phyloP scores from a whole-genome alignment of 139 green algal species.

The Trebouxia sp. region DNA sequence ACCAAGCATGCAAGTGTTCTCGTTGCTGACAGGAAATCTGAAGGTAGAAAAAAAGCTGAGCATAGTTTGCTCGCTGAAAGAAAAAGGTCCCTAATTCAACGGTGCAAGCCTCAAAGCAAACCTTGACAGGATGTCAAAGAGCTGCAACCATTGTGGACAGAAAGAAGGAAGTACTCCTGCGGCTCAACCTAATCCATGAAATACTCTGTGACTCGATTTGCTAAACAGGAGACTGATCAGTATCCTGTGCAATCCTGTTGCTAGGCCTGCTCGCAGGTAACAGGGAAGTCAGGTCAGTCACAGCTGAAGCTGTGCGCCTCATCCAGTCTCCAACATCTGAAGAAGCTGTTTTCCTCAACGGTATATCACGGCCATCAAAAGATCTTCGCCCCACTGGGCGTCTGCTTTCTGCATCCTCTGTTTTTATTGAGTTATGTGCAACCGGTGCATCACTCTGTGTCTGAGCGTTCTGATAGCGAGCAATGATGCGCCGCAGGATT shows the following conservation, averaged over 20 bases:
- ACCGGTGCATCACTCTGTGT: background rate
- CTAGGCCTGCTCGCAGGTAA: background rate
- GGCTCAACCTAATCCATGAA: no score
- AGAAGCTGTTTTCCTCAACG: background rate
- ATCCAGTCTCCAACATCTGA: background rate
- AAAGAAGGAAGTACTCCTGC: no score
- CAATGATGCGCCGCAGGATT: background rate
- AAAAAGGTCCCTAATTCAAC: no score
- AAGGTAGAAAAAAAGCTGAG: no score
- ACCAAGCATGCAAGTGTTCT: no score
- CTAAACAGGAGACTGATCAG: background rate
- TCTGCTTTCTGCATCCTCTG: background rate
- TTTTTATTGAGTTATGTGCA: background rate
- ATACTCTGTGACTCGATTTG: background rate
- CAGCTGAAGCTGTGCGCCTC: background rate
- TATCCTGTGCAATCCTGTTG: background rate
- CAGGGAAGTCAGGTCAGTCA: background rate
- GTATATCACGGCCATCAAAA: constrained; percentile 4
- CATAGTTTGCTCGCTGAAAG: no score
- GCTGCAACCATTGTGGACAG: no score
- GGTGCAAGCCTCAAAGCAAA: no score
- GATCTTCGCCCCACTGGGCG: background rate
- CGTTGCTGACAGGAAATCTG: no score
- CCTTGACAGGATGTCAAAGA: no score
- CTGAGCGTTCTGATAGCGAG: no score